Percentiles rank a stretch among this genome's conserved stretches.
These are phyloP conservation scores for Psilocybe tampanensis DNA, from an alignment of 768 basidiomycete species.

Conservation along the genomic window DNA sequence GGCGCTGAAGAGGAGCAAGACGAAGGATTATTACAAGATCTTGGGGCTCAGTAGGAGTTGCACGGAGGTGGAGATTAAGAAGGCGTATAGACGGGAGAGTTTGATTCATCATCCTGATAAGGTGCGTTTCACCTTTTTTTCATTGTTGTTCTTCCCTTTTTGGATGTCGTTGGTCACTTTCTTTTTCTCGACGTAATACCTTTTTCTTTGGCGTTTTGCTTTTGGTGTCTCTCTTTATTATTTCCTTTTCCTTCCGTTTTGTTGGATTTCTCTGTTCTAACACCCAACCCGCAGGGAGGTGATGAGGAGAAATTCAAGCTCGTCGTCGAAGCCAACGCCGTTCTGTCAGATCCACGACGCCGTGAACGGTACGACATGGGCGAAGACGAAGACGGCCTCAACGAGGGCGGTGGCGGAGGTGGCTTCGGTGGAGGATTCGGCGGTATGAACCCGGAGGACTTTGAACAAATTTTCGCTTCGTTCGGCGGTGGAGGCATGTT, in stretches of 20 bases:
- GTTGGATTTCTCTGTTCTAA: not conserved
- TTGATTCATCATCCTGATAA: slow-evolving; percentile 88
- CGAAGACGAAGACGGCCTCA: slow-evolving; percentile 76
- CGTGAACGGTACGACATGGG: slow-evolving; percentile 81
- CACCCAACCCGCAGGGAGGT: slow-evolving; percentile 59
- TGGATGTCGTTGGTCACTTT: slow-evolving; percentile 1
- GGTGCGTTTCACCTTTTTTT: slow-evolving; percentile 36
- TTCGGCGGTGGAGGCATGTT: slow-evolving; percentile 50
- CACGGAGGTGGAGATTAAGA: slow-evolving; percentile 78
- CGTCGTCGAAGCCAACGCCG: slow-evolving; percentile 78
- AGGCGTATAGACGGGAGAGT: slow-evolving; percentile 87
- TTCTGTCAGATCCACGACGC: slow-evolving; percentile 75
- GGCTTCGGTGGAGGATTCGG: slow-evolving; percentile 46
- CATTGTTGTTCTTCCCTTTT: slow-evolving; percentile 16
- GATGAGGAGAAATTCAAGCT: slow-evolving; percentile 97
- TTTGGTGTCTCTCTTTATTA: no score
- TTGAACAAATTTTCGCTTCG: slow-evolving; percentile 66
- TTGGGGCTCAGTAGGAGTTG: slow-evolving; percentile 64
- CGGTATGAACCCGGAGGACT: slow-evolving; percentile 48
- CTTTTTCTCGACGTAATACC: no score
- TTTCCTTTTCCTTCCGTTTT: not conserved
- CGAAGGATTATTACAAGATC: slow-evolving; percentile 90
- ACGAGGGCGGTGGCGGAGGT: slow-evolving; percentile 41
- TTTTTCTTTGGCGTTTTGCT: no score
- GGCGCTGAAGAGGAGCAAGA: slow-evolving; percentile 83